Evolutionary conservation across 2,329 filamentous ascomycete genomes (phyloP).

Genomic region (Dothistroma pini): DNA sequence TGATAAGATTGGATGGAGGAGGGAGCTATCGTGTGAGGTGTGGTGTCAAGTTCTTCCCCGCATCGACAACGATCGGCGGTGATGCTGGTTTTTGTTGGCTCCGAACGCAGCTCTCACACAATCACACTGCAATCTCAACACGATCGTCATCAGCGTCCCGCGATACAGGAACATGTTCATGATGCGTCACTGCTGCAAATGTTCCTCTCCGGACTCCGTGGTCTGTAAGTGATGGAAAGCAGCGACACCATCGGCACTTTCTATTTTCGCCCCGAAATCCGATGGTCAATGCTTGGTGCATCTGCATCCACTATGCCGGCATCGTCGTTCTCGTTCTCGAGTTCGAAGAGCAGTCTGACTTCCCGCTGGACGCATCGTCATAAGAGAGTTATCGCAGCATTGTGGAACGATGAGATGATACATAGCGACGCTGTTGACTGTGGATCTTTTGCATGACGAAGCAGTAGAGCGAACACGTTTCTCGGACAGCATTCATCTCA

Average conservation of each 20-base stretch:
- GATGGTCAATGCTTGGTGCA: neutral
- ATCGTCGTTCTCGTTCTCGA: neutral
- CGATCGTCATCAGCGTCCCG: neutral
- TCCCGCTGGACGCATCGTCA: neutral
- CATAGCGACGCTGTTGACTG: slow-evolving; percentile 2
- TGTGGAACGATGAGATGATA: slow-evolving; percentile 1
- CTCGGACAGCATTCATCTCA: neutral
- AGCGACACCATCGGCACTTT: neutral
- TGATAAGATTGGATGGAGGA: neutral
- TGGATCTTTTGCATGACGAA: neutral
- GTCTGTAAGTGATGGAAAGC: neutral
- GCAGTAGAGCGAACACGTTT: neutral
- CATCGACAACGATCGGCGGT: neutral
- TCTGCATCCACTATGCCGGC: neutral
- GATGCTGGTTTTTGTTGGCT: neutral
- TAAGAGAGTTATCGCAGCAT: neutral
- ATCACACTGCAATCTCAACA: neutral
- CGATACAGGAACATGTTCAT: neutral
- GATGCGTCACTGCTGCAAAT: neutral
- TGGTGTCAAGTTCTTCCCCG: neutral
- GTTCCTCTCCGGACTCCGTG: neutral
- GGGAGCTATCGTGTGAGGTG: too few relatives aligned
- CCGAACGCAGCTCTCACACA: neutral
- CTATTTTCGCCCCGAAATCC: neutral
- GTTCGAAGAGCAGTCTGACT: neutral